A percentile compares a stretch with the other conserved stretches of the same genome.
Evolutionary conservation across 495 filamentous ascomycete species (phyloP).

Genomic region (Trypethelium eluteriae): DNA sequence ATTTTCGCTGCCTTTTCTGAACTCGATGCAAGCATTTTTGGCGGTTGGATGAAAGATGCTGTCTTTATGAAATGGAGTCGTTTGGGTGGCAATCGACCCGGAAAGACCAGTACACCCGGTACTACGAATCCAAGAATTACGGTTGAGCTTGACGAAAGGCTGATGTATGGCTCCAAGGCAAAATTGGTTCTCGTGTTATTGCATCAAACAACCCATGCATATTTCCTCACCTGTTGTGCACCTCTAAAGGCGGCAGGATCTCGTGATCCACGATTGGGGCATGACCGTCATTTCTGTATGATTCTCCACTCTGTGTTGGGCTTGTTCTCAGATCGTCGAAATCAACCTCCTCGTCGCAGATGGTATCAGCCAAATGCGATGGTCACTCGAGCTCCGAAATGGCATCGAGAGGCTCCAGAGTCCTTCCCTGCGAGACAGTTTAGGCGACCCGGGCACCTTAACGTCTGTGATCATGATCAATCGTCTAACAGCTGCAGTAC

Average conservation of each 20-base stretch:
- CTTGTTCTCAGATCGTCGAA: background rate
- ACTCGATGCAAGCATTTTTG: background rate
- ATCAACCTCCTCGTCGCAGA: background rate
- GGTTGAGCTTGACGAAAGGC: conserved; percentile 3
- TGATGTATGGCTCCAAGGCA: background rate
- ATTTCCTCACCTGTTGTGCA: conserved; percentile 24
- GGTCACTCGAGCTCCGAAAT: background rate
- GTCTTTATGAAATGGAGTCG: background rate
- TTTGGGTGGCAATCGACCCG: background rate
- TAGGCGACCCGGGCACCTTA: background rate
- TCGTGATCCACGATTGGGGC: background rate
- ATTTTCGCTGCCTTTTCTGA: background rate
- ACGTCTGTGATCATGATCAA: background rate
- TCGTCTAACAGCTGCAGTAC: background rate
- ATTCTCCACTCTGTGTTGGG: background rate
- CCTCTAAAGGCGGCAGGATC: background rate
- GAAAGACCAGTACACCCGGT: background rate
- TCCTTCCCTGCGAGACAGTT: background rate
- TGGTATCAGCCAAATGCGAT: background rate
- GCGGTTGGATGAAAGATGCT: background rate
- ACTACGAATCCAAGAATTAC: conserved; percentile 5
- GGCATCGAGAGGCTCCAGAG: background rate
- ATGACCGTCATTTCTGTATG: background rate
- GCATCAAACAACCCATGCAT: conserved; percentile 30
- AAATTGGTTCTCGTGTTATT: conserved; percentile 11